A percentile compares a stretch with the other conserved stretches of the same genome.
phyloP scores from a whole-genome alignment of 2,329 filamentous ascomycete genomes.

The Zasmidium cellare region DNA sequence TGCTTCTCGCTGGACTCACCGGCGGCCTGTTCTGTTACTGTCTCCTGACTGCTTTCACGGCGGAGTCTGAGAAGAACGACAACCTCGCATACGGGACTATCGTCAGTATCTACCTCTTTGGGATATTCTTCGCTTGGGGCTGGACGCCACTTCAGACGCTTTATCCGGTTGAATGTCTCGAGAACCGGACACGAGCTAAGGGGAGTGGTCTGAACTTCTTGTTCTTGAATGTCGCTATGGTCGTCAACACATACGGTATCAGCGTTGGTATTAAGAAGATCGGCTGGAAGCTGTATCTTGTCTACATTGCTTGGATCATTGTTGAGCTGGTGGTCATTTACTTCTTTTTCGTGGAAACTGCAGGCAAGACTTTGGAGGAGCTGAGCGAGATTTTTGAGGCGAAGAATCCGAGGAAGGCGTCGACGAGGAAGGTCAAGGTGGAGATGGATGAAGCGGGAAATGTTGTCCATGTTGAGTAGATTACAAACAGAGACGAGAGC shows the following conservation, averaged over 20 bases:
- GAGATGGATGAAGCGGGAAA: slow-evolving; percentile 27
- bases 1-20: slow-evolving; percentile 39
- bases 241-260: slow-evolving; percentile 39
- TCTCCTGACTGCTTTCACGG: slow-evolving; percentile 39
- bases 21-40: slow-evolving; percentile 38
- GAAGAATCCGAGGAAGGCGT: slow-evolving; percentile 30
- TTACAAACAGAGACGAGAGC: neutral
- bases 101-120: slow-evolving; percentile 43
- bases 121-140: slow-evolving; percentile 42
- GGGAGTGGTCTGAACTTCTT: slow-evolving; percentile 36
- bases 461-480: slow-evolving; percentile 22
- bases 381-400: slow-evolving; percentile 26
- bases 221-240: slow-evolving; percentile 46
- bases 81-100: slow-evolving; percentile 38
- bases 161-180: slow-evolving; percentile 41
- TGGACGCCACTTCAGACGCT: slow-evolving; percentile 43
- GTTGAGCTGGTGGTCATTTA: slow-evolving; percentile 34
- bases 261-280: slow-evolving; percentile 26
- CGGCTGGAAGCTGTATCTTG: slow-evolving; percentile 29
- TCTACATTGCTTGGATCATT: slow-evolving; percentile 33
- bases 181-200: slow-evolving; percentile 42
- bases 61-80: slow-evolving; percentile 22
- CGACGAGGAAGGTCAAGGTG: slow-evolving; percentile 30
- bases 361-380: slow-evolving; percentile 33
- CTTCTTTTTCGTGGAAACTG: slow-evolving; percentile 42